Conservation (phyloP, 1,284 basidiomycete species). For the Marasmius tenuissimus region DNA sequence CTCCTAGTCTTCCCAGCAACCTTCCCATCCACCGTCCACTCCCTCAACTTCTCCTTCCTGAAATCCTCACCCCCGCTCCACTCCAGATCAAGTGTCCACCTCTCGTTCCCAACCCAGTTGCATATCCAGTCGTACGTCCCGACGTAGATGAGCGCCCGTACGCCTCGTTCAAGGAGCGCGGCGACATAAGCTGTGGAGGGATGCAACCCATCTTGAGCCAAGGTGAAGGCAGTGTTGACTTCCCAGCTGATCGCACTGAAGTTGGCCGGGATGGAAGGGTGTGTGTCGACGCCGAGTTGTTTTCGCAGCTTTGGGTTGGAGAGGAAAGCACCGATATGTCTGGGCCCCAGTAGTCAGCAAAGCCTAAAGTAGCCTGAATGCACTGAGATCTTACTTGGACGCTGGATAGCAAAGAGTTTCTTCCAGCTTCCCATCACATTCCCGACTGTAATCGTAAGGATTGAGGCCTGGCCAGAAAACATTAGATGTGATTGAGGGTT, state of each 20-base stretch:
- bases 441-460: slow-evolving; percentile 63
- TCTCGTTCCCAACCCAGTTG: slow-evolving; percentile 67
- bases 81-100: slow-evolving; percentile 58
- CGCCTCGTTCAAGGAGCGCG: slow-evolving; percentile 71
- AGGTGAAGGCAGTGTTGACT: slow-evolving; percentile 42
- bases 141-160: slow-evolving; percentile 75
- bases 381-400: slow-evolving; percentile 34
- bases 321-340: slow-evolving; percentile 55
- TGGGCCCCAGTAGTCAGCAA: slow-evolving; percentile 19
- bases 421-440: slow-evolving; percentile 45
- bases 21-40: slow-evolving; percentile 50
- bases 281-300: slow-evolving; percentile 56
- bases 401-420: slow-evolving; percentile 50
- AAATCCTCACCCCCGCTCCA: slow-evolving; percentile 64
- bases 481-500: background rate
- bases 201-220: slow-evolving; percentile 40
- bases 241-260: slow-evolving; percentile 48
- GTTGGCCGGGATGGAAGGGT: slow-evolving; percentile 36
- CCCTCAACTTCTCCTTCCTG: slow-evolving; percentile 39
- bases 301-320: slow-evolving; percentile 50
- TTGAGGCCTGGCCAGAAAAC: slow-evolving; percentile 34
- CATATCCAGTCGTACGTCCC: slow-evolving; percentile 73
- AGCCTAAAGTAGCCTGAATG: background rate
- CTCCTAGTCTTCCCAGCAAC: slow-evolving; percentile 51
- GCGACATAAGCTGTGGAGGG: slow-evolving; percentile 57